These are phyloP conservation scores for Phellopilus nigrolimitatus DNA, from an alignment of 1,284 basidiomycete species.

Conservation along the genomic window DNA sequence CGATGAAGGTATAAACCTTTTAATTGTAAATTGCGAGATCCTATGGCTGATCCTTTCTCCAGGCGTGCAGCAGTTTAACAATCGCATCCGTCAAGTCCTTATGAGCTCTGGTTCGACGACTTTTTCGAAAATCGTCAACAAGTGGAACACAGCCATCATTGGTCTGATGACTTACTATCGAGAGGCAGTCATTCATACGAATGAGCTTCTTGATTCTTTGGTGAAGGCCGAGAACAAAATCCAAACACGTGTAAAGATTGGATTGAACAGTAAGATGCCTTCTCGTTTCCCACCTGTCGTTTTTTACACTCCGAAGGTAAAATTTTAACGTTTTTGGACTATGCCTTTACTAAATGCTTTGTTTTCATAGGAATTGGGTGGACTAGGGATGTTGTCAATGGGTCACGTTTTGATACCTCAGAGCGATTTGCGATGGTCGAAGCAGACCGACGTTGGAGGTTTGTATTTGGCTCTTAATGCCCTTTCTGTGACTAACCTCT, in stretches of 20 bases:
- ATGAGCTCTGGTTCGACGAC: conserved; percentile 99
- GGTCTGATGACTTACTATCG: conserved; percentile 98
- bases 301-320: conserved; percentile 89
- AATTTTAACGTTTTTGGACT: conserved; percentile 15
- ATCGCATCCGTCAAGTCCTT: conserved; percentile 92
- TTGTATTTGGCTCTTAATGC: conserved; percentile 22
- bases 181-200: conserved; percentile 98
- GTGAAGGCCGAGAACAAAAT: conserved; percentile 99
- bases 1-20: conserved; percentile 64
- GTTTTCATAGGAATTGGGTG: conserved; percentile 76
- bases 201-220: conserved; percentile 88
- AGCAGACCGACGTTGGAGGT: conserved; percentile 95
- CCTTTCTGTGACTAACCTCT: conserved; percentile 21
- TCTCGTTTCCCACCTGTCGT: conserved; percentile 97
- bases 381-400: conserved; percentile 99
- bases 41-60: conserved; percentile 24
- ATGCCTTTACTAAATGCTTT: conserved; percentile 14
- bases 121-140: conserved; percentile 99
- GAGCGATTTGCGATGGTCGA: conserved; percentile 95
- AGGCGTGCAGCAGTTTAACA: conserved; percentile 95
- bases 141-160: conserved; percentile 96
- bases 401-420: conserved; percentile 98
- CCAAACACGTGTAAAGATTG: conserved; percentile 99
- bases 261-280: conserved; percentile 98
- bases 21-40: conserved; percentile 5